Evolutionary conservation across 176 grass and related monocot species (phyloP), one percentile per base, ranked within the genome.

Genomic region (Pontederia crassipes): DNA sequence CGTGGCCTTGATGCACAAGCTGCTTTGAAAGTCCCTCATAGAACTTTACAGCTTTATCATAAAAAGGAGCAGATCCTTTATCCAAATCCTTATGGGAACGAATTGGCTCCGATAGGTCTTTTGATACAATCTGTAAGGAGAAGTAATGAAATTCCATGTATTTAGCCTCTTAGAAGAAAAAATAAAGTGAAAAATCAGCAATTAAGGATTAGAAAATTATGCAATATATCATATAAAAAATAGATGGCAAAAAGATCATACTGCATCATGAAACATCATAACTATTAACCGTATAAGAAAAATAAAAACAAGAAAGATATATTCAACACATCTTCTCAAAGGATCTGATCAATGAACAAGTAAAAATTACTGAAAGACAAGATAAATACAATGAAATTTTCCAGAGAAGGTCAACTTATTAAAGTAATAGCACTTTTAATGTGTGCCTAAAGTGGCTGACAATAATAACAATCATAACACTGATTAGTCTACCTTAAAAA

Each of bases 1-100:
- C 89, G 70, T 95, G 89, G n/a, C 89, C 89, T 89, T 95, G 85
- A 86, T 95, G 76, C 65, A 89, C 89, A 72, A 95, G 89, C 74
- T 95, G 89, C 58, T 78, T 86, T 16, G 85, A 88, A 35, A 95
- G 78, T 26, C 69, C 82, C 74, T 95, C 85, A 3, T 83, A 89
- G 76, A 89, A 95, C 62, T 95, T 95, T 61, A 89, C 77, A 46
- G 89, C 85, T 82, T 89, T 89, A 73, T 71, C 77, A 83, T 82
- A 86, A 70, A 89, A 72, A 54, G 74, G 73, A 46, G 67, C 67
- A 64, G 89, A 82, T 59, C 79, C 70, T 85, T 95, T 95, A 75
- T 85, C 82, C 2, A 95, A 76, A 48, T 95, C 85, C 74, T 95
- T 95, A 70, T 95, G 89, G 27, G 89, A 95, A 68, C 79, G 82